phyloP scores from a whole-genome alignment of 768 basidiomycete species.

The Rhodosporidiobolus sp. region DNA sequence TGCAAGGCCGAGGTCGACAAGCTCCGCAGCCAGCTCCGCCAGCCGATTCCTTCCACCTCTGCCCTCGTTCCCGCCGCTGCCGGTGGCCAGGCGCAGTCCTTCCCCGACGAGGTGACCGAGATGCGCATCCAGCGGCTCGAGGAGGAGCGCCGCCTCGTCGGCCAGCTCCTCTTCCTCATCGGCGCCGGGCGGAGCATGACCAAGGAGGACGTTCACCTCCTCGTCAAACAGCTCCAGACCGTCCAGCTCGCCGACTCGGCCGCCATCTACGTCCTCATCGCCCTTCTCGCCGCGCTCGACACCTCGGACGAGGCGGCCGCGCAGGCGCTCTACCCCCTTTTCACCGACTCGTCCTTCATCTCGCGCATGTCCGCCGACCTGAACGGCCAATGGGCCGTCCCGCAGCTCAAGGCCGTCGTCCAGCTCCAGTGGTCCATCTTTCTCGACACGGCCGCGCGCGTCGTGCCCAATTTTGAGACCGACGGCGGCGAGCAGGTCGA shows the following conservation, averaged over 20 bases:
- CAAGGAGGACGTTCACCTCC: slow-evolving; percentile 33
- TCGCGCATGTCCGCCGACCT: slow-evolving; percentile 24
- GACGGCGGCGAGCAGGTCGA: slow-evolving; percentile 67
- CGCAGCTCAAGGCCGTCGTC: slow-evolving; percentile 64
- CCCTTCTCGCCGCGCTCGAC: slow-evolving; percentile 66
- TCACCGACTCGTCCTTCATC: slow-evolving; percentile 29
- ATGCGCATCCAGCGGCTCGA: slow-evolving; percentile 21
- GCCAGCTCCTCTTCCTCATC: slow-evolving; percentile 40
- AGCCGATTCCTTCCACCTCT: slow-evolving; percentile 7
- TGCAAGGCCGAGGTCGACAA: slow-evolving; percentile 34
- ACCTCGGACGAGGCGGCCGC: slow-evolving; percentile 51
- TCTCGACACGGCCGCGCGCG: slow-evolving; percentile 69
- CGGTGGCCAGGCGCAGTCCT: slow-evolving; percentile 22
- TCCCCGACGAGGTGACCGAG: slow-evolving; percentile 37
- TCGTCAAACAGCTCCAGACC: slow-evolving; percentile 34
- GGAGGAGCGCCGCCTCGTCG: slow-evolving; percentile 39
- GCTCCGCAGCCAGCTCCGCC: slow-evolving; percentile 6
- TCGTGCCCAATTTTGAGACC: slow-evolving; percentile 64
- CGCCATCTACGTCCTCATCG: slow-evolving; percentile 62
- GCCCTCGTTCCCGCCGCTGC: slow-evolving; percentile 28
- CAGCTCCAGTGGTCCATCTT: slow-evolving; percentile 87
- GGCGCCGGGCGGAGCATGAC: slow-evolving; percentile 26
- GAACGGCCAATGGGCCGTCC: slow-evolving; percentile 46
- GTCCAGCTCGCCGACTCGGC: slow-evolving; percentile 64
- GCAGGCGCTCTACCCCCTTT: slow-evolving; percentile 33